Conservation (phyloP, 257 asterid species). For the Anisodus acutangulus region DNA sequence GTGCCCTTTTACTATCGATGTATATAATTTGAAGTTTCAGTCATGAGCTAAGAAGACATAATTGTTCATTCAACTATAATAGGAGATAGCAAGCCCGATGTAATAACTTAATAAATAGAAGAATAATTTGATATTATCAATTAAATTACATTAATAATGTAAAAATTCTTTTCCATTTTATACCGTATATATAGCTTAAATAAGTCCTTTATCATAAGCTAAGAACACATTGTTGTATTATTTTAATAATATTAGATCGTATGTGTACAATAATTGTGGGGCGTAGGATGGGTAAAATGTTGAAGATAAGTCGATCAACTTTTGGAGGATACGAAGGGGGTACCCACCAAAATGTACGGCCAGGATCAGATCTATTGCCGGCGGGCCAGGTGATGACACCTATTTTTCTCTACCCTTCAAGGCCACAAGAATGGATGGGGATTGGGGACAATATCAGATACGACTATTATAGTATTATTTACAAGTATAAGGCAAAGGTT, state of each 20-base stretch:
- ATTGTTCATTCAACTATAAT: background rate
- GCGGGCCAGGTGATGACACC: conserved; percentile 45
- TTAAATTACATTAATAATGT: background rate
- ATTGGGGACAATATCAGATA: conserved; percentile 30
- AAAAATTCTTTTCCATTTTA: background rate
- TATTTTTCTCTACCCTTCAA: background rate
- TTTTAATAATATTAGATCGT: background rate
- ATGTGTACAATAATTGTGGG: conserved; percentile 19
- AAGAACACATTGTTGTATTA: background rate
- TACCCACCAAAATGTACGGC: conserved; percentile 61
- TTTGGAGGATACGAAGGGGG: conserved; percentile 46
- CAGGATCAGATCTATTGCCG: conserved; percentile 54
- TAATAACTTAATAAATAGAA: background rate
- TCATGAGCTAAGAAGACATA: conserved; percentile 7
- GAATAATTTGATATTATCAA: background rate
- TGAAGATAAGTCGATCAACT: conserved; percentile 20
- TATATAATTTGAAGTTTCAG: background rate
- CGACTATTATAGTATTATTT: conserved; percentile 10
- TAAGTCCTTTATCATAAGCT: background rate
- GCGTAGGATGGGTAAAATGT: conserved; percentile 15
- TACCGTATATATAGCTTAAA: too few relatives aligned
- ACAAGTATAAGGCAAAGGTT: background rate
- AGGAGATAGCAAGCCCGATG: background rate
- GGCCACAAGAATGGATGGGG: conserved; percentile 19
- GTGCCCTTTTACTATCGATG: too few relatives aligned